phyloP scores from a whole-genome alignment of 768 basidiomycete species.

The Pleurotus salmoneostramineus region DNA sequence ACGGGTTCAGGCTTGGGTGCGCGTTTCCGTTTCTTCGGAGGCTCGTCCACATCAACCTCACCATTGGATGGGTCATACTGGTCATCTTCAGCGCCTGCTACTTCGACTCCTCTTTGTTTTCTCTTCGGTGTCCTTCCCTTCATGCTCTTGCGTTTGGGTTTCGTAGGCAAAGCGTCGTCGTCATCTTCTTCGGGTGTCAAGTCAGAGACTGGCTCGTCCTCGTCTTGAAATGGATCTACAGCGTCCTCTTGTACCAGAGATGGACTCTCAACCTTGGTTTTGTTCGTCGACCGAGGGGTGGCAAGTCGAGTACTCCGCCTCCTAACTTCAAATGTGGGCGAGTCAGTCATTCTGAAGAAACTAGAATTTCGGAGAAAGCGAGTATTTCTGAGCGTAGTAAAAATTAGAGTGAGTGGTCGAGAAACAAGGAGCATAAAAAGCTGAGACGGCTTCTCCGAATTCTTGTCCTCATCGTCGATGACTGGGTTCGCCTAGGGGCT shows the following conservation, averaged over 20 bases:
- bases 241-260: too few species aligned
- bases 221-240: neutral
- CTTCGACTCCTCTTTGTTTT: slow-evolving; percentile 8
- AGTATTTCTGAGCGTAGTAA: neutral
- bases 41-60: neutral
- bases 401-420: neutral
- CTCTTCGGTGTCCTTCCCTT: slow-evolving; percentile 1
- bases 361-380: neutral
- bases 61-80: neutral
- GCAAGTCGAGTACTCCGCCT: slow-evolving; percentile 5
- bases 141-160: neutral
- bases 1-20: slow-evolving; percentile 40
- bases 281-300: neutral
- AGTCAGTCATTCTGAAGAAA: neutral
- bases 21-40: slow-evolving; percentile 18
- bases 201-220: neutral
- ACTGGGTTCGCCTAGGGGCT: too few species aligned
- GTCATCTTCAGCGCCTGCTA: slow-evolving; percentile 11
- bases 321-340: neutral
- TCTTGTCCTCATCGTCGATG: too few species aligned
- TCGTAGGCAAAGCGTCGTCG: too few species aligned
- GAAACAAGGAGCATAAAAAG: slow-evolving; percentile 4
- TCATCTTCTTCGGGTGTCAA: neutral
- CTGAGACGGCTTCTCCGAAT: neutral
- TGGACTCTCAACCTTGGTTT: neutral